Evolutionary conservation across 2,329 filamentous ascomycete species (phyloP), one percentile per base, ranked within the genome.

Genomic region (Alternaria gansuensis): DNA sequence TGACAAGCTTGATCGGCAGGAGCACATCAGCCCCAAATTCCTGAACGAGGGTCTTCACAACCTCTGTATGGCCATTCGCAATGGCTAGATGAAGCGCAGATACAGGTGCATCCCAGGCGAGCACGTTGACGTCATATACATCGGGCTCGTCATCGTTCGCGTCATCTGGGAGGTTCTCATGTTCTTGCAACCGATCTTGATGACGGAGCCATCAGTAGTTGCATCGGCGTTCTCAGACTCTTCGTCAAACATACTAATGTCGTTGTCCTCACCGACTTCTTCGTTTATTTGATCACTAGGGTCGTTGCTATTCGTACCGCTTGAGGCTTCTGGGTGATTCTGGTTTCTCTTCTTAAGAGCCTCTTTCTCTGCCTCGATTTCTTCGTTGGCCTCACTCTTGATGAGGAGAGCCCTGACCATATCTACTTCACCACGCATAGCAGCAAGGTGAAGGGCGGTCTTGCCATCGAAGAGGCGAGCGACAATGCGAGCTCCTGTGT

Each of bases 401-500:
- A 87, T 82, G 72, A 96, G 84, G 11, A 96, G 79, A 7, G 88
- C 85, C 61, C 84, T 88, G 64, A 95, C 83, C 62, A 95, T 93
- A 17, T 88, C 86, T 1, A 80, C 72, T 63, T 87, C 80, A 0
- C 92, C 92, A 23, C 89, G 84, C 43, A 87, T 84, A 17, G 91
- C 90, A 17, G 92, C 92, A 29, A 96, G 80, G 75, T 96, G 92
- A n/a, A 96, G 82, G 8, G 92, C 90, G 2, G 91, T 96, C 65
- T 87, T 85, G 3, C 92, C 92, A 74, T 95, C 92, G 0, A 90
- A 90, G 37, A 96, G 75, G 49, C 92, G 86, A 49, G 91, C 84
- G 24, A 92, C 85, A 24, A 96, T 79, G 14, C 91, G 86, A 33
- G 91, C 88, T 3, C 89, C 90, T 57, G 87, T 82, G 61, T 93